Percentiles rank a stretch among this genome's conserved stretches.
Evolutionary conservation across 2,329 filamentous ascomycete species (phyloP).

Genomic region (Trematosphaeria pertusa): DNA sequence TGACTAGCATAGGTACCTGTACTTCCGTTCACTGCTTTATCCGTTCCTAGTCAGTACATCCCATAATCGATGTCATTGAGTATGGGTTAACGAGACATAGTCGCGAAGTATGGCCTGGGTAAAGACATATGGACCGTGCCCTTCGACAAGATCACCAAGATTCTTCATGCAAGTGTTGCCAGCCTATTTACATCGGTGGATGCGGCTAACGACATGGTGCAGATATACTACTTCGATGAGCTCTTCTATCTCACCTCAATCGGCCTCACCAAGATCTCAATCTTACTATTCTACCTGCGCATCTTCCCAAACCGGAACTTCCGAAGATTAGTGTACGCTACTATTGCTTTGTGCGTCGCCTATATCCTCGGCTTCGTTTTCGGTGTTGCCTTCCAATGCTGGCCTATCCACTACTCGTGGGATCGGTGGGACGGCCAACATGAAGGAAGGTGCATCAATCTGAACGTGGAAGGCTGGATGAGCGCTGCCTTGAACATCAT

Average conservation of each 20-base stretch:
- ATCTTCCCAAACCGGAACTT: slow-evolving; percentile 33
- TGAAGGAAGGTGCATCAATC: slow-evolving; percentile 19
- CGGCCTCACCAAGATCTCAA: slow-evolving; percentile 36
- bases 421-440: slow-evolving; percentile 29
- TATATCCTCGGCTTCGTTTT: slow-evolving; percentile 31
- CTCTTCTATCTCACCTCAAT: slow-evolving; percentile 26
- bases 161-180: slow-evolving; percentile 42
- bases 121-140: slow-evolving; percentile 60
- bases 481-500: slow-evolving; percentile 37
- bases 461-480: slow-evolving; percentile 32
- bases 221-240: slow-evolving; percentile 35
- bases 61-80: slow-evolving; percentile 11
- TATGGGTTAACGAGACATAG: slow-evolving; percentile 18
- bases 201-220: background rate
- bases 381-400: slow-evolving; percentile 26
- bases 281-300: slow-evolving; percentile 39
- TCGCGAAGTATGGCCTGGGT: slow-evolving; percentile 54
- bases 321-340: slow-evolving; percentile 20
- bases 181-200: background rate
- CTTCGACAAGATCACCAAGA: slow-evolving; percentile 52
- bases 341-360: slow-evolving; percentile 21
- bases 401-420: slow-evolving; percentile 31
- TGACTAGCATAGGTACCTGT: slow-evolving; percentile 20
- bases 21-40: slow-evolving; percentile 27
- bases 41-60: slow-evolving; percentile 16